phyloP scores from a whole-genome alignment of 1,284 basidiomycete species.

The Leccinum subrobustum region DNA sequence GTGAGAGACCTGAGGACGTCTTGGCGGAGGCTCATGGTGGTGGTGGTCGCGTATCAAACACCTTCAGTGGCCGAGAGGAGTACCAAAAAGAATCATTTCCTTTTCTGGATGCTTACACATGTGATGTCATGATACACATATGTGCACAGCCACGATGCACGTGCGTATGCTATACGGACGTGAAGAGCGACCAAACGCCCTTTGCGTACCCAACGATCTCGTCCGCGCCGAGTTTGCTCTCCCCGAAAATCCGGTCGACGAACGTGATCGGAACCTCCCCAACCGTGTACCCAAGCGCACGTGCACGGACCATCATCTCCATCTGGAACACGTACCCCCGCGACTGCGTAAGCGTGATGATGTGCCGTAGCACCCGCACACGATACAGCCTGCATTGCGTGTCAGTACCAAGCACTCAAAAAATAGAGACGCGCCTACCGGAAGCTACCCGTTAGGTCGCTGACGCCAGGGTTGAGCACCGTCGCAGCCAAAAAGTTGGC shows the following conservation, averaged over 20 bases:
- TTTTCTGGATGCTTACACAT: constrained; percentile 18
- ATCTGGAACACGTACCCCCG: constrained; percentile 96
- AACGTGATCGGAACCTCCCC: constrained; percentile 94
- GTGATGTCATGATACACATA: constrained; percentile 19
- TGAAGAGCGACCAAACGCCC: constrained; percentile 82
- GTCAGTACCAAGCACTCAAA: background rate
- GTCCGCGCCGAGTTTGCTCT: constrained; percentile 86
- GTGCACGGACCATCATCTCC: constrained; percentile 94
- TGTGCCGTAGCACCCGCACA: constrained; percentile 69
- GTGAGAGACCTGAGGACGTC: constrained; percentile 65
- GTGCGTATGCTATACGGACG: constrained; percentile 57
- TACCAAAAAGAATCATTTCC: constrained; percentile 1
- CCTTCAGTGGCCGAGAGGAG: background rate
- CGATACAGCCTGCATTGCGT: constrained; percentile 68
- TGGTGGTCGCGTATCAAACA: constrained; percentile 16
- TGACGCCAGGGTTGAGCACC: constrained; percentile 79
- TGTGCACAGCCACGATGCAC: constrained; percentile 8
- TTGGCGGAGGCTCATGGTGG: constrained; percentile 68
- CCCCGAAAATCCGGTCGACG: constrained; percentile 89
- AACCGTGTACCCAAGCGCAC: constrained; percentile 77
- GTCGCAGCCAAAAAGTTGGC: constrained; percentile 87
- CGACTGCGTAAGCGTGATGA: constrained; percentile 81
- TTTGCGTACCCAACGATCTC: constrained; percentile 89
- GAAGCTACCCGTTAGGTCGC: constrained; percentile 86
- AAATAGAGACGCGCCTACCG: constrained; percentile 46